Conservation (phyloP, 2,329 filamentous ascomycete genomes). For the Aureobasidium sp. region DNA sequence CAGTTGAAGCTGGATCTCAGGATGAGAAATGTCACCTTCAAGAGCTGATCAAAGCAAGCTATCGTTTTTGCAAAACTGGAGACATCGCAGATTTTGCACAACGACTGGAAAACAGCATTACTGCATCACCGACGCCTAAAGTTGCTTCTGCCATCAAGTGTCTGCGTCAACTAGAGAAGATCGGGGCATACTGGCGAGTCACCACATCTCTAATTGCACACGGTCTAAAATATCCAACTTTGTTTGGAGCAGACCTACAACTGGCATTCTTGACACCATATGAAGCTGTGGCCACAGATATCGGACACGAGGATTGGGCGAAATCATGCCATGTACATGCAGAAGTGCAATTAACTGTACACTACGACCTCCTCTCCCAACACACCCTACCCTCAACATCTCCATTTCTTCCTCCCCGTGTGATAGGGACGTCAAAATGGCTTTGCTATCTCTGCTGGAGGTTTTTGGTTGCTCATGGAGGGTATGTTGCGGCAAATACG, state of each 20-base stretch:
- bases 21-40: not conserved
- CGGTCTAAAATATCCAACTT: not conserved
- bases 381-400: accelerated
- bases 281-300: not conserved
- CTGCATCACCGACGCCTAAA: not conserved
- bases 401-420: not conserved
- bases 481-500: not conserved
- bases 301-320: slow-evolving; percentile 6
- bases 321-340: slow-evolving; percentile 5
- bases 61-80: not conserved
- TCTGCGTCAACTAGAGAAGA: slow-evolving; percentile 6
- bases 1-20: not conserved
- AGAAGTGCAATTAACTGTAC: slow-evolving; percentile 1
- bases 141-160: slow-evolving; percentile 9
- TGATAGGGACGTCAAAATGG: slow-evolving; percentile 2
- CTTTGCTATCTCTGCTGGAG: slow-evolving; percentile 9
- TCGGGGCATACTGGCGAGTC: not conserved
- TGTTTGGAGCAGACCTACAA: not conserved
- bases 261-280: slow-evolving; percentile 1
- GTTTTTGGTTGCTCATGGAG: not conserved
- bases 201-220: not conserved
- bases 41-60: not conserved
- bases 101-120: not conserved
- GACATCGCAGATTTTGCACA: not conserved
- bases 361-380: not conserved